phyloP scores from a whole-genome alignment of 257 asterid species.

The Galeopsis tetrahit region DNA sequence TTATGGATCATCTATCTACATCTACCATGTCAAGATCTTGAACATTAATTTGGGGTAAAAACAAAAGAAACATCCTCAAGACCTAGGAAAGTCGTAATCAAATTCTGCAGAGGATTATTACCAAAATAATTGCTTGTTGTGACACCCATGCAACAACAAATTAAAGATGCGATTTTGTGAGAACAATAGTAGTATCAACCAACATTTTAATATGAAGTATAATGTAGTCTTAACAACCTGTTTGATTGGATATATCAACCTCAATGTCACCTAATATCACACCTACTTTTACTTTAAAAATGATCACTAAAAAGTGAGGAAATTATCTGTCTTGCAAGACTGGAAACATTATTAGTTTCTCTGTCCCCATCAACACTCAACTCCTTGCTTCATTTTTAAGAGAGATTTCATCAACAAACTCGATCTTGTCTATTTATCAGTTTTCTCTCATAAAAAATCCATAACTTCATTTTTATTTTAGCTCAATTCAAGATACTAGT shows the following conservation, averaged over 20 bases:
- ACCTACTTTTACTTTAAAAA: slow-evolving; percentile 28
- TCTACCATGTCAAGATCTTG: too few relatives aligned
- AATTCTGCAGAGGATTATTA: too few relatives aligned
- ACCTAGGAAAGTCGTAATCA: too few relatives aligned
- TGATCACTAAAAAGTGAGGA: slow-evolving; percentile 34
- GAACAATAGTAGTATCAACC: not conserved
- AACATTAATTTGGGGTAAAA: too few relatives aligned
- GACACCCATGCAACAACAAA: not conserved
- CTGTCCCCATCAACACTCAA: slow-evolving; percentile 39
- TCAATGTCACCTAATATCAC: slow-evolving; percentile 35
- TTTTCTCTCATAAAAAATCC: not conserved
- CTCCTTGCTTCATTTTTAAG: slow-evolving; percentile 47
- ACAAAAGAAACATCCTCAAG: too few relatives aligned
- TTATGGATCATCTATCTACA: too few relatives aligned
- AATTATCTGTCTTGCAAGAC: slow-evolving; percentile 39
- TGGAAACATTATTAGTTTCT: slow-evolving; percentile 37
- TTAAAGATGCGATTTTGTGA: not conserved
- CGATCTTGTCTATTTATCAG: too few relatives aligned
- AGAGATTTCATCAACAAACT: not conserved
- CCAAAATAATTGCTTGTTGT: not conserved
- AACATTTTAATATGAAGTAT: not conserved
- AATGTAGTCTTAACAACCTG: not conserved
- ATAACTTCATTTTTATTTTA: not conserved
- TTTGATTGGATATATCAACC: slow-evolving; percentile 31
- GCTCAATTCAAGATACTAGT: not conserved